Evolutionary conservation across 345 rosid genomes (phyloP).

Genomic region (Citrus medica): DNA sequence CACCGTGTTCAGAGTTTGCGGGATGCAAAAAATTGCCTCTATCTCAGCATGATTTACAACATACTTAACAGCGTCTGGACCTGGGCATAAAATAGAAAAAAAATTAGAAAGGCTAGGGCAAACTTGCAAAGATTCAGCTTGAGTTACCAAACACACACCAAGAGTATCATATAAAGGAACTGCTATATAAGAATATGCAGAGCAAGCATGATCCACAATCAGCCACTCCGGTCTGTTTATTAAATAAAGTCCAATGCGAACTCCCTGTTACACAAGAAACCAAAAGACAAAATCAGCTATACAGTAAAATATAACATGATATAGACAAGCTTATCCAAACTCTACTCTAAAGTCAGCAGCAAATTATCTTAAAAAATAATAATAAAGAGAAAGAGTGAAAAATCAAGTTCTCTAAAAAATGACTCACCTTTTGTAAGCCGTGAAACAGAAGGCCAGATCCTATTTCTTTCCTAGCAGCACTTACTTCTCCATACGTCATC

Average conservation of each 20-base stretch:
- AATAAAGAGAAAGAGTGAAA: background rate
- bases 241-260: conserved; percentile 64
- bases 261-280: conserved; percentile 53
- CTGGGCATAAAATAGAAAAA: conserved; percentile 31
- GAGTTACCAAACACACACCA: conserved; percentile 41
- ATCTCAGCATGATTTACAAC: conserved; percentile 69
- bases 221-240: conserved; percentile 91
- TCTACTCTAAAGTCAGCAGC: background rate
- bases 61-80: conserved; percentile 87
- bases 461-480: conserved; percentile 65
- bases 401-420: conserved; percentile 7
- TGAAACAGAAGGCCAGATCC: conserved; percentile 75
- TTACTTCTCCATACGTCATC: conserved; percentile 89
- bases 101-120: conserved; percentile 12
- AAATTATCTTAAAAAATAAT: background rate
- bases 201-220: conserved; percentile 90
- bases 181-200: conserved; percentile 85
- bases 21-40: conserved; percentile 80
- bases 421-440: conserved; percentile 57
- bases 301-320: background rate
- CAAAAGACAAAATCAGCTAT: conserved; percentile 2
- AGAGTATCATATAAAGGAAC: conserved; percentile 95
- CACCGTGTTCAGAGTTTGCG: conserved; percentile 71
- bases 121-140: background rate
- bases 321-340: background rate